Evolutionary conservation across 2,329 filamentous ascomycete species (phyloP), one percentile per base, ranked within the genome.

Genomic region (Clonostachys byssicola): DNA sequence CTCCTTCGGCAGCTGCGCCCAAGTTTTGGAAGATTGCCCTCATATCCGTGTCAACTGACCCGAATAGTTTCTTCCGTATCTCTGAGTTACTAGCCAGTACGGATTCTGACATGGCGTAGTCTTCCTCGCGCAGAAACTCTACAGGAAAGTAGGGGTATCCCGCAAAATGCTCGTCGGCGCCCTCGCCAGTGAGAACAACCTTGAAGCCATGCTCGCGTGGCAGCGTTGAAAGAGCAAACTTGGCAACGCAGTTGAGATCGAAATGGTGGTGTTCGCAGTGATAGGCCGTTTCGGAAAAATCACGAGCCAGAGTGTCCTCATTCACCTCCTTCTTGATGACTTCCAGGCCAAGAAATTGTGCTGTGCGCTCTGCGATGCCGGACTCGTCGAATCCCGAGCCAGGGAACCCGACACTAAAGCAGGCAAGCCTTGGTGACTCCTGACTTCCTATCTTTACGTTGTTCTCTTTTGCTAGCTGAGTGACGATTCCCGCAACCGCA

Each of bases 321-420:
- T 56, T 49, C 48, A 64, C 54, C 8, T 54, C 45, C 13, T 54
- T 51, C 43, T 57, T 60, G 45, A 54, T 40, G 34, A 56, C 53
- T 16, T 60, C 51, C 13, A 66, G 56, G 8, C 63, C 63, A 2
- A 67, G 56, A 54, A 56, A 65, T 6, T 61, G 53, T 3, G 62
- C 62, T 1, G 64, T 64, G 6, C 64, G 55, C 13, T 58, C 48
- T 12, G 64, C 65, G 35, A 67, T 60, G 6, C 54, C 60, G 23
- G 72, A 75, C 55, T 81, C 78, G 48, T 80, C 73, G 47, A 68
- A 70, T 5, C 73, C 72, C 42, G 65, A 68, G 13, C 69, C 66
- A 34, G 73, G 67, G 51, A 81, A 81, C 34, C 71, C 65, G n/a
- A 82, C 69, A 30, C 67, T 75, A 54, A 81, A 82, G 56, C 66